Evolutionary conservation across 164 flowering plant genomes (phyloP).

Genomic region (Berberis vulgaris): DNA sequence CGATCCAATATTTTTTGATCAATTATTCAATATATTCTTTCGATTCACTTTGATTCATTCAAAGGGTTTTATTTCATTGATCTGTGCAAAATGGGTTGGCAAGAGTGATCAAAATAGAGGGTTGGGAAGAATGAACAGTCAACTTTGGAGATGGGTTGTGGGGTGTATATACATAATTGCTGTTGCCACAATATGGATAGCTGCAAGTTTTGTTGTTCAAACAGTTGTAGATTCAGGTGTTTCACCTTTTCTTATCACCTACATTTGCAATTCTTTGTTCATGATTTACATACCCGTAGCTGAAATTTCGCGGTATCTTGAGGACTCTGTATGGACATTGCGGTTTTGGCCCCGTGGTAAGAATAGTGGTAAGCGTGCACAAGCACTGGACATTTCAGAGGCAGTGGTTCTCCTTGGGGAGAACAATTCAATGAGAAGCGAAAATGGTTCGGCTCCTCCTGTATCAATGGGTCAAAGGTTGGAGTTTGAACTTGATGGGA

Average conservation of each 20-base stretch:
- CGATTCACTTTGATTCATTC: too few relatives aligned
- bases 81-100: too few relatives aligned
- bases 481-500: conserved; percentile 9
- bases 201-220: conserved; percentile 88
- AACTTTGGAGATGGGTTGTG: conserved; percentile 65
- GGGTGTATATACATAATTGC: conserved; percentile 66
- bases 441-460: conserved; percentile 11
- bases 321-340: conserved; percentile 43
- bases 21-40: too few relatives aligned
- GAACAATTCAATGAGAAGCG: conserved; percentile 11
- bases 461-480: conserved; percentile 10
- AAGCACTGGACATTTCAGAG: conserved; percentile 36
- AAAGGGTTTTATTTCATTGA: too few relatives aligned
- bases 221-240: conserved; percentile 86
- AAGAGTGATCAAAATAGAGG: background rate
- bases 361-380: conserved; percentile 7
- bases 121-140: conserved; percentile 29
- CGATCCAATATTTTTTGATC: too few relatives aligned
- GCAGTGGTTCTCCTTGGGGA: conserved; percentile 54
- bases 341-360: conserved; percentile 31
- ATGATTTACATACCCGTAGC: conserved; percentile 64
- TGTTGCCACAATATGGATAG: conserved; percentile 85
- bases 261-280: conserved; percentile 90
- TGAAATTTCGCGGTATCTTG: conserved; percentile 67
- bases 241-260: conserved; percentile 86